These are phyloP conservation scores for Penicillium cinerascens DNA, from an alignment of 495 filamentous ascomycete genomes.

Conservation along the genomic window DNA sequence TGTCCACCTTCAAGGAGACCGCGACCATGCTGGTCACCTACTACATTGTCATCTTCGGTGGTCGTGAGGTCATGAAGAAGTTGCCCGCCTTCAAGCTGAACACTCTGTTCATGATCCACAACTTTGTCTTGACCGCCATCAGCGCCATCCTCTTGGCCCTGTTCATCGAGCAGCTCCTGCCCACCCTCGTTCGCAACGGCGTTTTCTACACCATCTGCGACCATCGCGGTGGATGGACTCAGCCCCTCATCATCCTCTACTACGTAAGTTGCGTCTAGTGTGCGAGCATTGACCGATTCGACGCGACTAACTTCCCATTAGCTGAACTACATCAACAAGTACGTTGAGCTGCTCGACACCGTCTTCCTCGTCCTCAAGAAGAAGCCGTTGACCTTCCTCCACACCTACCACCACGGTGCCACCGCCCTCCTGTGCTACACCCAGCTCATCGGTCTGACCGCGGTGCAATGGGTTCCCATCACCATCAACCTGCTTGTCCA, in stretches of 20 bases:
- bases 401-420: conserved; percentile 73
- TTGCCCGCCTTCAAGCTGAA: conserved; percentile 57
- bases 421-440: conserved; percentile 71
- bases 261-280: conserved; percentile 51
- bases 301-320: conserved; percentile 29
- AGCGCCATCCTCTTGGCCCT: conserved; percentile 59
- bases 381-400: conserved; percentile 74
- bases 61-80: conserved; percentile 64
- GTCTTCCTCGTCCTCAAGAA: conserved; percentile 72
- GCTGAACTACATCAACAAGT: conserved; percentile 74
- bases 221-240: conserved; percentile 63
- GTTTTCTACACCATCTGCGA: conserved; percentile 65
- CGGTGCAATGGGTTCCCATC: conserved; percentile 67
- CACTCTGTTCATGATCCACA: conserved; percentile 67
- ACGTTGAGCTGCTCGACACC: conserved; percentile 66
- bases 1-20: conserved; percentile 58
- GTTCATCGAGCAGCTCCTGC: conserved; percentile 63
- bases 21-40: conserved; percentile 56
- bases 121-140: conserved; percentile 60
- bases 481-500: conserved; percentile 65
- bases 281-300: not conserved
- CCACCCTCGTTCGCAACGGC: conserved; percentile 55
- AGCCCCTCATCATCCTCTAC: conserved; percentile 62
- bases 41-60: conserved; percentile 64
- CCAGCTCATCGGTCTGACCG: conserved; percentile 63